phyloP scores from a whole-genome alignment of 1,139 yeast species.

The Arxiozyma slooffiae region DNA sequence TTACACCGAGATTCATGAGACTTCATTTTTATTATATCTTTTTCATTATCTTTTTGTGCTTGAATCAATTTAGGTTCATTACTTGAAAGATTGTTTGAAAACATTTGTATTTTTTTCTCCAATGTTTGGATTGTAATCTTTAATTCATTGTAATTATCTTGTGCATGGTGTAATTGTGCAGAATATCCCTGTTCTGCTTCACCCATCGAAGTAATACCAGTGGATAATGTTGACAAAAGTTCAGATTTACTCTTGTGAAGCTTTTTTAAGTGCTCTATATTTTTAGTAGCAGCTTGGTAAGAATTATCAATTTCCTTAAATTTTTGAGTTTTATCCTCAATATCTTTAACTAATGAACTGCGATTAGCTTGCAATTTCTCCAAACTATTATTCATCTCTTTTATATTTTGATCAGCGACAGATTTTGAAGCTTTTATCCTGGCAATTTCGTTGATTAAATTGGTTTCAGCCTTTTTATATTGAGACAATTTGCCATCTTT shows the following conservation, averaged over 20 bases:
- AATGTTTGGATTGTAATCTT: conserved; percentile 52
- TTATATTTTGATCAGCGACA: conserved; percentile 44
- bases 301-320: conserved; percentile 32
- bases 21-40: conserved; percentile 38
- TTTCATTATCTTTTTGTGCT: conserved; percentile 48
- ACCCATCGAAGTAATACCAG: conserved; percentile 86
- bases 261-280: conserved; percentile 39
- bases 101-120: conserved; percentile 48
- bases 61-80: conserved; percentile 45
- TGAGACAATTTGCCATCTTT: conserved; percentile 55
- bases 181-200: conserved; percentile 70
- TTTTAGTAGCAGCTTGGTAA: conserved; percentile 38
- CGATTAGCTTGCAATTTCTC: conserved; percentile 15
- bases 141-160: conserved; percentile 46
- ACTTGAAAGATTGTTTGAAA: conserved; percentile 42
- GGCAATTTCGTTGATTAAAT: conserved; percentile 56
- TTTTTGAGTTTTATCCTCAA: conserved; percentile 20
- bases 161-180: conserved; percentile 60
- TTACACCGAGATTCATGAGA: conserved; percentile 35
- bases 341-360: conserved; percentile 17
- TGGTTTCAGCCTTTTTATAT: conserved; percentile 50
- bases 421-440: conserved; percentile 57
- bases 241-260: conserved; percentile 64
- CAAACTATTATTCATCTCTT: conserved; percentile 37
- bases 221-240: conserved; percentile 67